phyloP scores from a whole-genome alignment of 441 rosid genomes.

The Breynia disticha region DNA sequence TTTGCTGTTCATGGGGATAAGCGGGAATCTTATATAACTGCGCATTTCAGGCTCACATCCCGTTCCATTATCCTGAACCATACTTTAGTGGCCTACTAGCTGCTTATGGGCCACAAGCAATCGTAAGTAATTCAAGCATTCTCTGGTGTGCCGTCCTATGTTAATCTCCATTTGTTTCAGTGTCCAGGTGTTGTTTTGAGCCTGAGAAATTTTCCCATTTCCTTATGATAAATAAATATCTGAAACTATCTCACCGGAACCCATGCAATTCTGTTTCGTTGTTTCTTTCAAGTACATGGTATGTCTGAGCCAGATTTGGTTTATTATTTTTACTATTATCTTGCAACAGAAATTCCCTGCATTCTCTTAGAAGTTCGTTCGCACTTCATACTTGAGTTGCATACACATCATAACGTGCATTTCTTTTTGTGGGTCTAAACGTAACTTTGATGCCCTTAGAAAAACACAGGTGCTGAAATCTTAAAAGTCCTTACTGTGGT shows the following conservation, averaged over 20 bases:
- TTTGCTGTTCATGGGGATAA: constrained; percentile 9
- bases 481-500: not conserved
- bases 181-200: not conserved
- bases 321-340: not conserved
- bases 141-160: not conserved
- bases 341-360: not conserved
- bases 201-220: not conserved
- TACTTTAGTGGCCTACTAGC: constrained; percentile 35
- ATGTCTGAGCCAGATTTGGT: too few species aligned
- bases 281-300: not conserved
- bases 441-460: too few species aligned
- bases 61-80: constrained; percentile 48
- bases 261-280: not conserved
- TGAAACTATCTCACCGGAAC: not conserved
- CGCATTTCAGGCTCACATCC: constrained; percentile 35
- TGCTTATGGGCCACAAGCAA: constrained; percentile 38
- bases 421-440: too few species aligned
- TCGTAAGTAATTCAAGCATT: constrained; percentile 26
- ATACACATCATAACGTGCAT: too few species aligned
- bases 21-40: constrained; percentile 5
- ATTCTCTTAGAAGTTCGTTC: not conserved
- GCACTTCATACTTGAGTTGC: not conserved
- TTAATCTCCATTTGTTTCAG: not conserved
- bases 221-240: not conserved
- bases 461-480: not conserved